Evolutionary conservation across 805 yeast genomes (phyloP).

Genomic region (Kuraishia molischiana): DNA sequence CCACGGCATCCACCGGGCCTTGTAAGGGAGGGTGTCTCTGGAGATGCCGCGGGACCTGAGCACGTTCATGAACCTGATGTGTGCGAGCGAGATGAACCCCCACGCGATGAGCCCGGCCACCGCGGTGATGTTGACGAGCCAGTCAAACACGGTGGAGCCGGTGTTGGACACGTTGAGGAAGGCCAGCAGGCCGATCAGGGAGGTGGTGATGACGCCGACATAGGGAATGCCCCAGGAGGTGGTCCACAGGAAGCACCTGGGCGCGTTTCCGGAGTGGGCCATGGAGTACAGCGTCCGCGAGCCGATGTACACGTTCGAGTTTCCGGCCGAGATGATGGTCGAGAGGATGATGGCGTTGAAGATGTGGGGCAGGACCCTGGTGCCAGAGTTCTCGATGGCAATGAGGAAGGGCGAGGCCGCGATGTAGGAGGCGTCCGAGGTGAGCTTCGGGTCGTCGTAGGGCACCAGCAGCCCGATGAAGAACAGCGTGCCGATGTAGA

Average conservation of each 20-base stretch:
- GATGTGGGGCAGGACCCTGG: conserved; percentile 54
- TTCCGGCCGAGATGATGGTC: conserved; percentile 72
- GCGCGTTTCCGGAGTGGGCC: conserved; percentile 51
- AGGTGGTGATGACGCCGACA: conserved; percentile 43
- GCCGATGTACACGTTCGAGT: conserved; percentile 65
- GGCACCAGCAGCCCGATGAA: conserved; percentile 69
- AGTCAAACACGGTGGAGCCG: conserved; percentile 52
- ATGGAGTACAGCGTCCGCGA: conserved; percentile 61
- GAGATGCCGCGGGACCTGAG: conserved; percentile 53
- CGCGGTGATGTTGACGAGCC: conserved; percentile 70
- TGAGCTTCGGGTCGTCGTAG: conserved; percentile 46
- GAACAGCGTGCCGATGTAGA: conserved; percentile 55
- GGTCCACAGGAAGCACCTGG: conserved; percentile 36
- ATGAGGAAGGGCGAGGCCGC: conserved; percentile 65
- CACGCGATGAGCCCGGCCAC: conserved; percentile 70
- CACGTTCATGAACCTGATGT: conserved; percentile 61
- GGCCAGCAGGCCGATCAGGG: conserved; percentile 55
- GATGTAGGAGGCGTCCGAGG: conserved; percentile 24
- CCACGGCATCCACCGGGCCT: conserved; percentile 62
- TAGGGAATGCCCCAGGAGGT: conserved; percentile 55
- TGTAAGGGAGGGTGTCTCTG: conserved; percentile 64
- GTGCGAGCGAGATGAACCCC: conserved; percentile 56
- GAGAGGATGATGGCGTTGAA: conserved; percentile 62
- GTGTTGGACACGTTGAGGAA: conserved; percentile 44
- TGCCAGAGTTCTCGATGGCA: conserved; percentile 62